Percentiles rank a stretch among this genome's conserved stretches.
Evolutionary conservation across 129 eudicot genomes (phyloP).

Genomic region (Tanacetum coccineum): DNA sequence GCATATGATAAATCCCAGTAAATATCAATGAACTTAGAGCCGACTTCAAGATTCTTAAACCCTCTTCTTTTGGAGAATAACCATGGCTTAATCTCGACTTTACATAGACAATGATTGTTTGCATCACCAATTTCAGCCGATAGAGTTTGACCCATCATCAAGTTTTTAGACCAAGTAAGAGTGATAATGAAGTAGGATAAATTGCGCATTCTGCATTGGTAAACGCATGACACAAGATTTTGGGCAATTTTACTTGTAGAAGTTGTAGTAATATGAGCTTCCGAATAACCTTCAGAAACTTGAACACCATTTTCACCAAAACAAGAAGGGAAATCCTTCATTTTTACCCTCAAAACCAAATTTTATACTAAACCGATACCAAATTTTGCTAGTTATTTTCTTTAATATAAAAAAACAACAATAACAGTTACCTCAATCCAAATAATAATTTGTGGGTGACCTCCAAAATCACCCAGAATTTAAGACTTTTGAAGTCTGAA

Average conservation of each 20-base stretch:
- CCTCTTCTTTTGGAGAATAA: conserved; percentile 68
- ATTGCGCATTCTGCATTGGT: conserved; percentile 43
- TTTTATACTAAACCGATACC: background rate
- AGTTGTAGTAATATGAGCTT: conserved; percentile 16
- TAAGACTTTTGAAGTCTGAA: conserved; percentile 10
- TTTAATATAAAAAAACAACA: background rate
- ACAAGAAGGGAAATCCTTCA: conserved; percentile 82
- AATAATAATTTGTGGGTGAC: conserved; percentile 9
- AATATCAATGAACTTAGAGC: conserved; percentile 32
- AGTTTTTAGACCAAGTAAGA: conserved; percentile 61
- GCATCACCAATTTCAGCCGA: conserved; percentile 45
- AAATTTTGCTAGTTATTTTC: background rate
- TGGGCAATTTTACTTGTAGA: conserved; percentile 32
- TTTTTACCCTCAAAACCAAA: conserved; percentile 8
- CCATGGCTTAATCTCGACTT: conserved; percentile 67
- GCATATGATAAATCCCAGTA: conserved; percentile 60
- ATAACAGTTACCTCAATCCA: background rate
- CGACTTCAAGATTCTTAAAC: conserved; percentile 30
- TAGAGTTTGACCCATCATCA: conserved; percentile 67
- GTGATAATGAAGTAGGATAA: conserved; percentile 43
- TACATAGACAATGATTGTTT: conserved; percentile 37
- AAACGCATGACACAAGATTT: conserved; percentile 62
- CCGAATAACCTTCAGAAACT: conserved; percentile 44
- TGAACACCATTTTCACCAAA: conserved; percentile 76
- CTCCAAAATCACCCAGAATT: background rate